Percentiles rank a stretch among this genome's conserved stretches.
These are phyloP conservation scores for Schizochytrium sp. DNA, from an alignment of 108 stramenopile species.

Conservation along the genomic window DNA sequence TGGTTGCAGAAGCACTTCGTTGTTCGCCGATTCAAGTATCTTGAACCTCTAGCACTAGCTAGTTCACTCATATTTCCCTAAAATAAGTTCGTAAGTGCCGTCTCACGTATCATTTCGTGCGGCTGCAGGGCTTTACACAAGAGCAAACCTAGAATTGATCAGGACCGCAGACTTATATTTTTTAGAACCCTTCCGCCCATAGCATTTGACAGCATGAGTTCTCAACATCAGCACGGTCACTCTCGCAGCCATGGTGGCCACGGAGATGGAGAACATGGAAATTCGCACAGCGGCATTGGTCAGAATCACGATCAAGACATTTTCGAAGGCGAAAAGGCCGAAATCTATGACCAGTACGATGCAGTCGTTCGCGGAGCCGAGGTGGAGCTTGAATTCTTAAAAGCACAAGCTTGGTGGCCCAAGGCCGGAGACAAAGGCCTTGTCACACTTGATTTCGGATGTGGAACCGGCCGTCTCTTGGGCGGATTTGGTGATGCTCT, in stretches of 20 bases:
- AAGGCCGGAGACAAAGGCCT: neutral
- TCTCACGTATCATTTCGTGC: too few species aligned
- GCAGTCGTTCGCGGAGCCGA: neutral
- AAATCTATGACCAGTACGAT: neutral
- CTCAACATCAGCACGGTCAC: neutral
- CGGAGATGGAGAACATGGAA: neutral
- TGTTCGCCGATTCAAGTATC: too few species aligned
- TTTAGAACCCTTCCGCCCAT: too few species aligned
- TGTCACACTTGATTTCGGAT: slow-evolving; percentile 30
- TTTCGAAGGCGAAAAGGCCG: slow-evolving; percentile 42
- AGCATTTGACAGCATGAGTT: too few species aligned
- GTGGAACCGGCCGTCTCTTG: slow-evolving; percentile 9
- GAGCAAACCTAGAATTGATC: too few species aligned
- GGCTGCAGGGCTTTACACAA: too few species aligned
- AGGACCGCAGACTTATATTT: too few species aligned
- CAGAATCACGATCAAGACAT: slow-evolving; percentile 9
- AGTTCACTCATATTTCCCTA: too few species aligned
- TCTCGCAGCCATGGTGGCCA: neutral
- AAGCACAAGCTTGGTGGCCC: neutral
- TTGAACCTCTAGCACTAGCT: too few species aligned
- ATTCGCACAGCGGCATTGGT: slow-evolving; percentile 48
- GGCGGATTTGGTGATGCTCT: neutral
- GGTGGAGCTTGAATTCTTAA: neutral
- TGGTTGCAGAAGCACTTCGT: too few species aligned
- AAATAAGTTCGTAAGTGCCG: too few species aligned